Base-by-base conservation (phyloP, 768 basidiomycete genomes). In the Galerina marginata region DNA sequence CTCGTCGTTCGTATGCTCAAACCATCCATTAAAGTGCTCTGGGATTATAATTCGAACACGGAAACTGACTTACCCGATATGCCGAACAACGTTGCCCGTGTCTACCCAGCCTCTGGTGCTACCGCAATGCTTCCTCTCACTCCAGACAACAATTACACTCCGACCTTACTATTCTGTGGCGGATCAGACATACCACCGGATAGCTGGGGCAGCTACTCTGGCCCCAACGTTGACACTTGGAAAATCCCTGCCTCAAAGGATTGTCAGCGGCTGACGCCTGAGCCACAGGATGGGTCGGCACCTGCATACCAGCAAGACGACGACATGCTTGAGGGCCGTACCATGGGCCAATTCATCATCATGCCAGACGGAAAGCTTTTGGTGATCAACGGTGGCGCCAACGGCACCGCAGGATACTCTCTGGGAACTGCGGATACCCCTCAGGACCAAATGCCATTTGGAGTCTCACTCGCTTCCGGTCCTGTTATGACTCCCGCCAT, bases 341-440 rank as follows among this genome's bases (percentile, higher is more conserved):
- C 91, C 23, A 98, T 98, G 95, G 93, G 95, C n/a, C 92, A 94
- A 70, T 94, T 96, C 73, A 87, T 96, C 73, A 81, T 83, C 40
- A 86, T 97, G 9, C 87, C 94, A 0, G 86, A 92, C 49, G 90
- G 89, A 6, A 90, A 84, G 36, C 56, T 95, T n/a, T 80, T 94
- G 23, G 82, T 95, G 56, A 75, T 94, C 68, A 96, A 96, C 71
- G 95, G 95, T 58, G 95, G 83, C 10, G 45, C 68, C 6, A 94
- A 93, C 66, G 95, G 95, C n/a, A 96, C 95, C 0, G 94, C 95
- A 16, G 95, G 95, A 1, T 96, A 93, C 72, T 79, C 93, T 0
- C 77, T 84, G 45, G 73, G 75, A 9, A 85, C 84, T 0, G 81
- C 82, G 6, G 80, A 83, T 9, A 81, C 82, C 0, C 64, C 76